These are phyloP conservation scores for Plantago coronopus DNA, from an alignment of 305 asterid genomes.

Conservation along the genomic window DNA sequence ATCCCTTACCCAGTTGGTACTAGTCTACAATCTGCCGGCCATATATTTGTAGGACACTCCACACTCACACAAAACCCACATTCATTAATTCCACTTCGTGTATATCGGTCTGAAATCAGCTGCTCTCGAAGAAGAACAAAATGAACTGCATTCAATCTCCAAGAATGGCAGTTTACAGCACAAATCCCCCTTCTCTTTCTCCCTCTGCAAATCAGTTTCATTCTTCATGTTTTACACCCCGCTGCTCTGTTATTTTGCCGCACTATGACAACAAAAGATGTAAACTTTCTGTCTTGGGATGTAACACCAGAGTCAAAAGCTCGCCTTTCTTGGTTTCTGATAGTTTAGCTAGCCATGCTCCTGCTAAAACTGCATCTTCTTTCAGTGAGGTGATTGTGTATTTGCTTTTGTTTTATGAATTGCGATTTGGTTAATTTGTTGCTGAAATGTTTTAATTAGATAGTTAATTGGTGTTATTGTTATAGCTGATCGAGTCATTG, in stretches of 20 bases:
- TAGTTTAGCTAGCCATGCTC: constrained; percentile 28
- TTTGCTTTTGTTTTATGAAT: neutral
- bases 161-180: constrained; percentile 32
- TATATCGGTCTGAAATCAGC: neutral
- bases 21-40: too few relatives aligned
- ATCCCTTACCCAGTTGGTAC: too few relatives aligned
- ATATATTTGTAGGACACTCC: too few relatives aligned
- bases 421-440: neutral
- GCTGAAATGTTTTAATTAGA: constrained; percentile 6
- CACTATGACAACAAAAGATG: constrained; percentile 19
- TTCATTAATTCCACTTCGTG: too few relatives aligned
- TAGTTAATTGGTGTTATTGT: constrained; percentile 15
- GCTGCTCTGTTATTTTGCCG: constrained; percentile 8
- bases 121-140: neutral
- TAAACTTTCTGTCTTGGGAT: constrained; percentile 10
- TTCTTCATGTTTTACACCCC: constrained; percentile 15
- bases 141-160: neutral
- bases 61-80: too few relatives aligned
- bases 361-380: constrained; percentile 33
- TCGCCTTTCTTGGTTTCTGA: constrained; percentile 34
- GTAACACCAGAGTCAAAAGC: constrained; percentile 17
- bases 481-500: constrained; percentile 66
- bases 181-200: constrained; percentile 15
- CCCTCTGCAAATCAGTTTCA: constrained; percentile 23
- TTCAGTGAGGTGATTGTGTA: constrained; percentile 44